phyloP scores from a whole-genome alignment of 2,329 filamentous ascomycete species.

The Pyrenophora graminea region DNA sequence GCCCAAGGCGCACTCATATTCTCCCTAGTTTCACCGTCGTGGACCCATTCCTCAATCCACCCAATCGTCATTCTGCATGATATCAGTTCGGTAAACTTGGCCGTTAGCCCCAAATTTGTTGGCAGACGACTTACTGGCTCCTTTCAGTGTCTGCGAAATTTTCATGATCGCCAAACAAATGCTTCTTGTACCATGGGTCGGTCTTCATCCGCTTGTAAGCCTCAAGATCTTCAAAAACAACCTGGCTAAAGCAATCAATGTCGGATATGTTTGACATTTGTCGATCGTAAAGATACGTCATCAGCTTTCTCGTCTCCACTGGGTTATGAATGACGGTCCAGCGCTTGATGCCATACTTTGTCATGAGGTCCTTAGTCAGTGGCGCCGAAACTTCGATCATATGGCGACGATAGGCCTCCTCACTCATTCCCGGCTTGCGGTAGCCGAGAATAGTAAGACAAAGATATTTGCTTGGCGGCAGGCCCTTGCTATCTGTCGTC shows the following conservation, averaged over 20 bases:
- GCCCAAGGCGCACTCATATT: constrained; percentile 6
- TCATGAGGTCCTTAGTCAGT: constrained; percentile 55
- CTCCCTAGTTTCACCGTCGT: constrained; percentile 40
- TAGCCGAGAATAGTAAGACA: constrained; percentile 58
- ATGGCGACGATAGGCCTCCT: constrained; percentile 54
- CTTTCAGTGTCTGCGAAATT: constrained; percentile 56
- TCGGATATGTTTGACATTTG: constrained; percentile 57
- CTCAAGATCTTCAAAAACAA: constrained; percentile 52
- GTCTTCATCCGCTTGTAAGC: constrained; percentile 56
- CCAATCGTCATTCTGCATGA: constrained; percentile 53
- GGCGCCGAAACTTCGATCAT: constrained; percentile 55
- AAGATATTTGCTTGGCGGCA: constrained; percentile 30
- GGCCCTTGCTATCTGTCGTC: neutral
- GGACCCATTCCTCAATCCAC: constrained; percentile 52
- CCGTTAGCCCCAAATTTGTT: neutral
- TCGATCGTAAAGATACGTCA: constrained; percentile 47
- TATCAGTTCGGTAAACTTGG: neutral
- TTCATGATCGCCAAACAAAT: constrained; percentile 53
- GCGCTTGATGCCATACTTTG: constrained; percentile 54
- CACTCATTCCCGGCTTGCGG: constrained; percentile 53
- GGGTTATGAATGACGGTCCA: constrained; percentile 55
- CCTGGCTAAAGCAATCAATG: constrained; percentile 57
- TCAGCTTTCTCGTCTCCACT: constrained; percentile 44
- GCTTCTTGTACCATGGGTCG: constrained; percentile 55
- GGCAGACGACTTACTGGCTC: constrained; percentile 39